Percentiles rank a stretch among this genome's conserved stretches.
These are phyloP conservation scores for Ilyonectria sp. DNA, from an alignment of 2,329 filamentous ascomycete species.

Conservation along the genomic window DNA sequence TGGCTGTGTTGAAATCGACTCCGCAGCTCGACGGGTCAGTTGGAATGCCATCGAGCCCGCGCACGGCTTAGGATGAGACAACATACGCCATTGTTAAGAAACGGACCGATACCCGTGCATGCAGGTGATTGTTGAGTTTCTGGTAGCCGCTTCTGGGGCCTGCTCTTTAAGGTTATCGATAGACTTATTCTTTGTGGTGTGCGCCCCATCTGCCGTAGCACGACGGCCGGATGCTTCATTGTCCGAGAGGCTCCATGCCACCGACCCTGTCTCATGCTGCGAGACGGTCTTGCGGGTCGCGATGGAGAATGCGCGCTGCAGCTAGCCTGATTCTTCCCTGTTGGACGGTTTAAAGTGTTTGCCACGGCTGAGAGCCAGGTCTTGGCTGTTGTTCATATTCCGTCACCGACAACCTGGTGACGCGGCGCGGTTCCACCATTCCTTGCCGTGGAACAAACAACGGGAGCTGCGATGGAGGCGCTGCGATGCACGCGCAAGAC, in stretches of 20 bases:
- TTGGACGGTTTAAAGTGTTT: conserved; percentile 16
- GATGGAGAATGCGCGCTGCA: conserved; percentile 31
- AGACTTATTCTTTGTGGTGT: conserved; percentile 34
- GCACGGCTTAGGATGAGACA: neutral
- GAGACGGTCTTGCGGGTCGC: neutral
- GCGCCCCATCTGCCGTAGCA: conserved; percentile 7
- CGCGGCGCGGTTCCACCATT: conserved; percentile 42
- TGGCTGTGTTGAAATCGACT: conserved; percentile 3
- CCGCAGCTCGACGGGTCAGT: neutral
- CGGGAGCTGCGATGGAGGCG: neutral
- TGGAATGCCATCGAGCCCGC: conserved; percentile 24
- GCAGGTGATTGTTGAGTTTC: conserved; percentile 4
- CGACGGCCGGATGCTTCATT: conserved; percentile 6
- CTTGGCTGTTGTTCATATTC: conserved; percentile 12
- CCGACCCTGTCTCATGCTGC: neutral
- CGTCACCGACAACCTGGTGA: conserved; percentile 34
- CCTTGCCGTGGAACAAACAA: neutral
- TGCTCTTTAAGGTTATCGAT: conserved; percentile 44
- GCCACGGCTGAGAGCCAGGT: conserved; percentile 4
- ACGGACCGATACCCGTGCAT: conserved; percentile 15
- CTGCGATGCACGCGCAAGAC: neutral
- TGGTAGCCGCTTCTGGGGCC: neutral
- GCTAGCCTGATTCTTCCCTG: conserved; percentile 33
- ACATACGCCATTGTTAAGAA: conserved; percentile 14
- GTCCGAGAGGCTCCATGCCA: neutral